Base-by-base conservation (phyloP, 352 stramenopile species). In the Phytophthora pini region DNA sequence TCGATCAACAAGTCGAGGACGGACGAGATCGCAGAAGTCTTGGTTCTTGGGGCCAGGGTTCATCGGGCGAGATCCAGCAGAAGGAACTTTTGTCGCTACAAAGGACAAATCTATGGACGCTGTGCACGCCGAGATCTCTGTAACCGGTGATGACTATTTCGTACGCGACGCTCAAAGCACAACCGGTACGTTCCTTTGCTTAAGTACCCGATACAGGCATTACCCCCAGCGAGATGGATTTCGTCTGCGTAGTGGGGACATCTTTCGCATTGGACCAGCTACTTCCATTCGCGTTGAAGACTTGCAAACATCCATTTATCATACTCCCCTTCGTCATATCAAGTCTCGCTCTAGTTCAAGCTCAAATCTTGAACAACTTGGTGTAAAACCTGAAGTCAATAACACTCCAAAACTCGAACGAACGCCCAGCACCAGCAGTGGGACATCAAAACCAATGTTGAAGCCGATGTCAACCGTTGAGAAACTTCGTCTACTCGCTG, bases 191-290 rank as follows among this genome's bases (percentile, higher is more conserved):
- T 93, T 80, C 45, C 66, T 93, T n/a, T 93, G 84, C 41, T 72
- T 93, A n/a, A 83, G 64, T 11, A 93, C 84, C 7, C 82, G 73
- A 5, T 80, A 78, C n/a, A 79, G 84, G 1, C 82, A 91, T 31
- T 84, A 85, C 32, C 79, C 82, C 1, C 84, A 93, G 59, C 79
- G 84, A 27, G 80, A 93, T 44, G 84, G 84, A 1, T 93, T 86
- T 29, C 82, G 82, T 11, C 47, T 93, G 38, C 80, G 73, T 13
- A 39, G 43, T 29, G 81, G 77, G 15, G 82, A 93, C 32, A 75
- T 69, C 2, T 78, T 93, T 34, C 38, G 77, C 11, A 61, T 93
- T 2, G 82, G 84, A 0, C 59, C 60, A 20, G 66, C 67, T 15
- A 79, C 70, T 39, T 74, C 61, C n/a, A 63, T 87, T 45, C 55